A percentile compares a stretch with the other conserved stretches of the same genome.
phyloP scores from a whole-genome alignment of 768 basidiomycete species.

The Kwoniella bestiolae region DNA sequence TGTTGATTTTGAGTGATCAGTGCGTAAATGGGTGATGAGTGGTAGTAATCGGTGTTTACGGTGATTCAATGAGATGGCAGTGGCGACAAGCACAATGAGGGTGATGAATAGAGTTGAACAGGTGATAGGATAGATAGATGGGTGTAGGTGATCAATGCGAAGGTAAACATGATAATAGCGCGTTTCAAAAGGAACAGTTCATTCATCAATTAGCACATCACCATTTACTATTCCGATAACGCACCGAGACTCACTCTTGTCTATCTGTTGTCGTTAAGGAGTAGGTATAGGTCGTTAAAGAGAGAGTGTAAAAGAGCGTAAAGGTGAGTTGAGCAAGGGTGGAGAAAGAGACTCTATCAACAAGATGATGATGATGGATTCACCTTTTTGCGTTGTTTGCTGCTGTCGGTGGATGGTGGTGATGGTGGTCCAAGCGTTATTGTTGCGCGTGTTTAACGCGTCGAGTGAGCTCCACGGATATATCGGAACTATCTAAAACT shows the following conservation, averaged over 20 bases:
- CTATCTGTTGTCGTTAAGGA: conserved; percentile 11
- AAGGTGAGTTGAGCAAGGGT: conserved; percentile 9
- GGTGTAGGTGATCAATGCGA: not conserved
- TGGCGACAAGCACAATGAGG: not conserved
- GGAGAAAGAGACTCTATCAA: not conserved
- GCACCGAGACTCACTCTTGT: conserved; percentile 18
- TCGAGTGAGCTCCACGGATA: conserved; percentile 1
- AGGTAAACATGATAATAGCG: not conserved
- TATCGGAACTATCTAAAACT: conserved; percentile 4
- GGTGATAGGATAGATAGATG: not conserved
- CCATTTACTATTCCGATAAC: not conserved
- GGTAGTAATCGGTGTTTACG: conserved; percentile 1
- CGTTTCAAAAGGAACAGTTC: conserved; percentile 7
- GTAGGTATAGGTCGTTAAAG: conserved; percentile 5
- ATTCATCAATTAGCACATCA: no score
- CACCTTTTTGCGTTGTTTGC: not conserved
- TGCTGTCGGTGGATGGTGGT: not conserved
- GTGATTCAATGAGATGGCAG: not conserved
- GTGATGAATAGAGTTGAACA: not conserved
- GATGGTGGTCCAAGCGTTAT: not conserved
- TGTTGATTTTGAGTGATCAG: not conserved
- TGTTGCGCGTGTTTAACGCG: conserved; percentile 3
- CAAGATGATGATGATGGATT: not conserved
- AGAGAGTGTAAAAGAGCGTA: not conserved
- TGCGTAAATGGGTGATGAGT: not conserved